Evolutionary conservation across 257 asterid genomes (phyloP), one percentile per base, ranked within the genome.

Genomic region (Nicotiana undulata): DNA sequence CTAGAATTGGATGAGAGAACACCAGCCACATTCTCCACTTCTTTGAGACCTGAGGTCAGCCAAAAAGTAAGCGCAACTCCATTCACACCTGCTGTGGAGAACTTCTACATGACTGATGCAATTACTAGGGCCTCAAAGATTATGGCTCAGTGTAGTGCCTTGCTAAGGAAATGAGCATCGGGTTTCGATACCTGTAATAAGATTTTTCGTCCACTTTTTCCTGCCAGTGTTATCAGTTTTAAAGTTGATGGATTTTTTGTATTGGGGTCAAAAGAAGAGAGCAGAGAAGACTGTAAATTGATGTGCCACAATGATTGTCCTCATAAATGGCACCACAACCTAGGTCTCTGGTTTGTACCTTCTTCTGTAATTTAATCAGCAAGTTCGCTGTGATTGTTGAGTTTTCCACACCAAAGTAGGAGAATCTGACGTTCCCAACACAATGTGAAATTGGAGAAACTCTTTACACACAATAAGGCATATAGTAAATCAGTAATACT

Each of bases 81-180:
- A 6, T 94, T 96, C 76, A 91, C 75, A 68, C 46, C 86, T 28
- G 91, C 86, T 1, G 89, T 94, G 15, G 91, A 88, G 86, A 96
- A 96, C 76, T 96, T 96, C 87, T 94, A 96, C 79, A 96, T 93
- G 99, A 96, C 99, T 0, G 99, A 96, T 81, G 29, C 99, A 2
- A 93, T 96, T 63, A 92, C 98, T 4, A 87, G 98, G 87, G 99
- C 99, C 20, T 92, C 98, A n/a, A 96, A 94, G 95, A 90, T 96
- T 83, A 96, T 94, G 99, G 98, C 98, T 9, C 98, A 96, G 20
- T 93, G 98, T 91, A 92, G 94, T 81, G 90, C 96, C 81, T 80
- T 92, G 87, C 63, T 53, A 85, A 87, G 87, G 89, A 92, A 94
- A 88, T 90, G 86, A 90, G 88, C 80, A 52, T 24, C 77, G 49